Evolutionary conservation across 352 stramenopile species (phyloP).

Genomic region (Pythium folliculosum): DNA sequence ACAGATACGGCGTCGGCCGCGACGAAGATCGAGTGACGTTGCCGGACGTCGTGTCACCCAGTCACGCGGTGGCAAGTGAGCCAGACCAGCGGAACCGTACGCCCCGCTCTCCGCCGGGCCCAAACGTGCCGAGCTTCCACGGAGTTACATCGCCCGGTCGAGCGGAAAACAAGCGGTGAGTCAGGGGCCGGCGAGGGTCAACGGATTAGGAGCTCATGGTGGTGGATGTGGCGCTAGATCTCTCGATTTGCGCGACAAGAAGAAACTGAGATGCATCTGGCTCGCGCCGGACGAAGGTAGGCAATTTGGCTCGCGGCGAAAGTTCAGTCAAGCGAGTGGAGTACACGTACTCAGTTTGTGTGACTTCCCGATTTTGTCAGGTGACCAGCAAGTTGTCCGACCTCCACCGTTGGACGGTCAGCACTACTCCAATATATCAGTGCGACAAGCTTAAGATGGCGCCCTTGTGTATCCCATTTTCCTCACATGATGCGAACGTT

Average conservation of each 20-base stretch:
- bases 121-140: conserved; percentile 15
- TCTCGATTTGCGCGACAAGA: conserved; percentile 62
- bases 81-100: conserved; percentile 21
- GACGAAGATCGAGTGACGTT: conserved; percentile 15
- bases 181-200: background rate
- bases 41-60: conserved; percentile 14
- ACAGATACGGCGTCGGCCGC: background rate
- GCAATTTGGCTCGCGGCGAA: background rate
- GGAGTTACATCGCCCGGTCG: background rate
- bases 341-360: too few species aligned
- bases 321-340: background rate
- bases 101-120: conserved; percentile 5
- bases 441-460: conserved; percentile 15
- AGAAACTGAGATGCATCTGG: conserved; percentile 71
- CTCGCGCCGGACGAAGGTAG: conserved; percentile 67
- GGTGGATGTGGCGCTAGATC: conserved; percentile 21
- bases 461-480: background rate
- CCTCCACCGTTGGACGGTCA: conserved; percentile 57
- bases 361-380: conserved; percentile 18
- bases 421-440: conserved; percentile 61
- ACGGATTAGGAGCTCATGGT: background rate
- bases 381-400: conserved; percentile 58
- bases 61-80: background rate
- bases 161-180: conserved; percentile 11
- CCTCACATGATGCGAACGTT: background rate